These are phyloP conservation scores for Paramecium biaurelia DNA, from an alignment of 73 alveolate species.

Conservation along the genomic window DNA sequence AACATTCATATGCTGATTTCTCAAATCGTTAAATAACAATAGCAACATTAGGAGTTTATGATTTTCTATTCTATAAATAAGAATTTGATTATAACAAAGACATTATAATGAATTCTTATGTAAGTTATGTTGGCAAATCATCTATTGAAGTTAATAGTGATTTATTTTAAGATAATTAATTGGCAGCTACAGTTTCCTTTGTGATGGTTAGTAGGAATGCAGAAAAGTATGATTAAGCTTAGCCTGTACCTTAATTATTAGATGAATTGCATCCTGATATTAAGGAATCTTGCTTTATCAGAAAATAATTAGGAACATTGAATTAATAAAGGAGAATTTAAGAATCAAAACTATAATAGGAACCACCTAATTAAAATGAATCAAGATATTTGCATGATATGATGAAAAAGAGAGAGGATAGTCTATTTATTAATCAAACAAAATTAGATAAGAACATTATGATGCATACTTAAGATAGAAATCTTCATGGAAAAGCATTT, in stretches of 20 bases:
- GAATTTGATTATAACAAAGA: background rate
- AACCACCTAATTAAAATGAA: background rate
- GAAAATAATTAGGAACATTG: background rate
- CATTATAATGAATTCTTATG: background rate
- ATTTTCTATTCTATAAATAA: background rate
- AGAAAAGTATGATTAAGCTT: background rate
- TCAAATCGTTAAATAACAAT: background rate
- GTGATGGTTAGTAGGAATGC: constrained; percentile 48
- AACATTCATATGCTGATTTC: constrained; percentile 16
- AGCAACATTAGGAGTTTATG: constrained; percentile 46
- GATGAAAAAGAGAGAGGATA: background rate
- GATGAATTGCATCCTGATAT: background rate
- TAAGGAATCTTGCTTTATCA: background rate
- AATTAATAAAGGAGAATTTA: constrained; percentile 13
- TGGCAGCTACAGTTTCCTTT: constrained; percentile 28
- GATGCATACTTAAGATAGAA: constrained; percentile 8
- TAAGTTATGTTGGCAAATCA: constrained; percentile 37
- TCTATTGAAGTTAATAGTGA: constrained; percentile 38
- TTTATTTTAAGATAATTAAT: constrained; percentile 2
- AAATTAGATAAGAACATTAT: background rate
- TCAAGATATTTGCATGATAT: constrained; percentile 6
- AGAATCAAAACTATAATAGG: background rate
- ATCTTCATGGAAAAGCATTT: constrained; percentile 46
- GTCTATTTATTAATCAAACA: background rate
- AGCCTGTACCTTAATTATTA: background rate